Evolutionary conservation across 495 filamentous ascomycete genomes (phyloP).

Genomic region (Neurospora sp.): DNA sequence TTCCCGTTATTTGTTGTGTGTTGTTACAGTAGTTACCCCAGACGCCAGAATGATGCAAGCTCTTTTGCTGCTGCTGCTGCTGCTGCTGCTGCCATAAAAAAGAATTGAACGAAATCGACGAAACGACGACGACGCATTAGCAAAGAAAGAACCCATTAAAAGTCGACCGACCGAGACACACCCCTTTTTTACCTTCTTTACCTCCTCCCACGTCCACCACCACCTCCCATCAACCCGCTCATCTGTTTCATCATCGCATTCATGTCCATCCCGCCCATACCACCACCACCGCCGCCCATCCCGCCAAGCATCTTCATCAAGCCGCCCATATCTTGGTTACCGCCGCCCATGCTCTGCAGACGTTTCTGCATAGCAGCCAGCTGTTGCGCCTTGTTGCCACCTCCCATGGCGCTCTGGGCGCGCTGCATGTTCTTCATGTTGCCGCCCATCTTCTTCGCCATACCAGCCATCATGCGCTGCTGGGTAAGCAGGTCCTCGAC

Average conservation of each 20-base stretch:
- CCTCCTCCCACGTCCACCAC: conserved; percentile 18
- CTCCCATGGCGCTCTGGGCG: conserved; percentile 82
- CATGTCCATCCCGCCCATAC: conserved; percentile 66
- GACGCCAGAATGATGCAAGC: not conserved
- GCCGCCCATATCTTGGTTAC: conserved; percentile 61
- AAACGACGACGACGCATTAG: not conserved
- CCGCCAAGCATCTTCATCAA: conserved; percentile 82
- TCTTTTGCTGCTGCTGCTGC: not conserved
- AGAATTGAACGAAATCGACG: not conserved
- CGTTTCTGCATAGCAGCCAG: conserved; percentile 96
- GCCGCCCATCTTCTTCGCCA: conserved; percentile 98
- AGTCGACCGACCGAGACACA: not conserved
- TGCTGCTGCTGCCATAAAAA: not conserved
- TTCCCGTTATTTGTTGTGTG: not conserved
- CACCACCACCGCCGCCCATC: conserved; percentile 37
- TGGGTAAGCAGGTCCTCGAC: conserved; percentile 97
- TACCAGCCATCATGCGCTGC: conserved; percentile 96
- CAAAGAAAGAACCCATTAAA: not conserved
- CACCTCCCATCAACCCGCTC: conserved; percentile 44
- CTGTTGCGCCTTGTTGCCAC: conserved; percentile 79
- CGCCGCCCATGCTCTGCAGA: conserved; percentile 82
- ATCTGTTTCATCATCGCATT: conserved; percentile 80
- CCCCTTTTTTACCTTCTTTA: not conserved
- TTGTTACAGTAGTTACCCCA: not conserved
- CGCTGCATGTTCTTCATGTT: conserved; percentile 95